phyloP scores from a whole-genome alignment of 495 filamentous ascomycete species.

The Arthonia radiata region DNA sequence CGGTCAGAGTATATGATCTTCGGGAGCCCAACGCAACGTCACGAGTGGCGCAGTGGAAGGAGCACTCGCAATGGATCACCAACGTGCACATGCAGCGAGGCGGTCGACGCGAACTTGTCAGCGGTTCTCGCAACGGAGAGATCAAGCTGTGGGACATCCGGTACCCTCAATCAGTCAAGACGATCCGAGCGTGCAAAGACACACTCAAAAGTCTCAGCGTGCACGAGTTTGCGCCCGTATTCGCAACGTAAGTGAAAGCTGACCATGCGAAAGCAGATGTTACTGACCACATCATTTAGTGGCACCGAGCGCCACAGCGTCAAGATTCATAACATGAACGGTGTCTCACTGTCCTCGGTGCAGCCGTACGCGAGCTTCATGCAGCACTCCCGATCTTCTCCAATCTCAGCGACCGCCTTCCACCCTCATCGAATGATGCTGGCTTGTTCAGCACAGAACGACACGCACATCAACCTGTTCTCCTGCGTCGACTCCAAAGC shows the following conservation, averaged over 20 bases:
- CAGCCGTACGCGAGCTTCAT: constrained; percentile 81
- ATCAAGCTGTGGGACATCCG: constrained; percentile 93
- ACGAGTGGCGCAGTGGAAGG: constrained; percentile 90
- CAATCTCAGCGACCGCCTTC: constrained; percentile 77
- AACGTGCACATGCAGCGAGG: constrained; percentile 95
- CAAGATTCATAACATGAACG: constrained; percentile 76
- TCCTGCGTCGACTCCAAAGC: too few relatives aligned
- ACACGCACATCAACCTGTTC: constrained; percentile 51
- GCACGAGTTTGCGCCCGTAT: constrained; percentile 91
- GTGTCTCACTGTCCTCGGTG: constrained; percentile 45
- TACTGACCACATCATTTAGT: constrained; percentile 16
- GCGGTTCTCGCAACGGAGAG: constrained; percentile 69
- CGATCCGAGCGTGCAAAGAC: constrained; percentile 45
- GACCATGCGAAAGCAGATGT: constrained; percentile 8
- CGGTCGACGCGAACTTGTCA: constrained; percentile 69
- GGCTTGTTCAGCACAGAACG: constrained; percentile 50
- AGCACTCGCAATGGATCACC: constrained; percentile 81
- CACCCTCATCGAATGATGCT: constrained; percentile 89
- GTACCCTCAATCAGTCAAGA: constrained; percentile 46
- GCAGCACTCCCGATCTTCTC: constrained; percentile 33
- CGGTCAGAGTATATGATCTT: constrained; percentile 81
- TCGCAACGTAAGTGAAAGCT: constrained; percentile 53
- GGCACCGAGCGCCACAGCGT: constrained; percentile 72
- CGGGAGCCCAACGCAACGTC: constrained; percentile 52
- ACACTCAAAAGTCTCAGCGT: constrained; percentile 71